These are phyloP conservation scores for Wickerhamomyces subpelliculosus DNA, from an alignment of 805 yeast species.

Conservation along the genomic window DNA sequence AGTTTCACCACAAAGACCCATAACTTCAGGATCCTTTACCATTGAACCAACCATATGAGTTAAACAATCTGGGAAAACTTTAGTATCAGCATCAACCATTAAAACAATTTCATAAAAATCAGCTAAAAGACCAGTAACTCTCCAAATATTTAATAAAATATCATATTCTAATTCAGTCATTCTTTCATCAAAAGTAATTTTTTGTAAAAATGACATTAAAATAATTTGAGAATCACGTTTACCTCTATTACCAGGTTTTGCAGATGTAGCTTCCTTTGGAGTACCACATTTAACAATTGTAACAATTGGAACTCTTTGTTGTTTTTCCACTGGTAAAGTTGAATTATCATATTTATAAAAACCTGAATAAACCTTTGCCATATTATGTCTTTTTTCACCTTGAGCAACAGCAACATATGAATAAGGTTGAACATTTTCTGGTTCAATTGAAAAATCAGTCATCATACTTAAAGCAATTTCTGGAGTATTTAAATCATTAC, in stretches of 20 bases:
- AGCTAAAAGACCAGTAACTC: constrained; percentile 78
- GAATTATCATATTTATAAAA: constrained; percentile 78
- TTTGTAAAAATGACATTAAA: constrained; percentile 84
- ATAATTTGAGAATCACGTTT: constrained; percentile 92
- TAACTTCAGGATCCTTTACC: constrained; percentile 77
- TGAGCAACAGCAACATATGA: constrained; percentile 95
- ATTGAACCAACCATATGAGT: constrained; percentile 88
- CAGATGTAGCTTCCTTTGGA: constrained; percentile 60
- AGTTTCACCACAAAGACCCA: constrained; percentile 96
- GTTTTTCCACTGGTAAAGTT: constrained; percentile 73
- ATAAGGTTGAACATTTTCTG: constrained; percentile 69
- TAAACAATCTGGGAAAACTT: constrained; percentile 77
- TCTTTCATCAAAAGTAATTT: constrained; percentile 84
- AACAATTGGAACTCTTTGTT: constrained; percentile 77
- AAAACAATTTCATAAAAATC: constrained; percentile 73
- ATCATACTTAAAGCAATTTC: constrained; percentile 85
- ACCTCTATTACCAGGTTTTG: constrained; percentile 92
- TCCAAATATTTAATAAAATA: constrained; percentile 68
- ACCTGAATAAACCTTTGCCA: constrained; percentile 96
- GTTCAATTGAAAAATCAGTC: constrained; percentile 66
- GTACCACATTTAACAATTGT: constrained; percentile 85
- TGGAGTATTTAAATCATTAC: constrained; percentile 82
- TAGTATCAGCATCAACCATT: constrained; percentile 95
- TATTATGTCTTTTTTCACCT: constrained; percentile 91
- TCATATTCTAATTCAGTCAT: constrained; percentile 88